Percentiles rank a stretch among this genome's conserved stretches.
Evolutionary conservation across 768 basidiomycete species (phyloP).

Genomic region (Leccinum variicolor): DNA sequence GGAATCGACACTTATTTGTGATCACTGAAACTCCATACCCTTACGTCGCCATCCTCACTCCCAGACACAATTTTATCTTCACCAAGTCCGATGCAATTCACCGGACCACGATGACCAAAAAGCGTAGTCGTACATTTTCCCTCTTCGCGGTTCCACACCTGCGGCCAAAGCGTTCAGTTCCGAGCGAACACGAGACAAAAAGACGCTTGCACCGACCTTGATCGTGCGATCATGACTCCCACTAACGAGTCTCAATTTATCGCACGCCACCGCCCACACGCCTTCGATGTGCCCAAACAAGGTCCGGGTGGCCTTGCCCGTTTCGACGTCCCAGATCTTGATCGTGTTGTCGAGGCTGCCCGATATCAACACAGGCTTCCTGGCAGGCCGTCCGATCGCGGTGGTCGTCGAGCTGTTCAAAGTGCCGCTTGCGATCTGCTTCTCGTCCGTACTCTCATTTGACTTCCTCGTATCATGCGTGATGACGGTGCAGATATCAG

Average conservation of each 20-base stretch:
- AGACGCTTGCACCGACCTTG: conserved; percentile 56
- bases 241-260: conserved; percentile 87
- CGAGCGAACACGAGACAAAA: conserved; percentile 3
- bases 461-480: conserved; percentile 22
- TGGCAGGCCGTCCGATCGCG: conserved; percentile 25
- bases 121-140: conserved; percentile 85
- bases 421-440: conserved; percentile 1
- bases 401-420: background rate
- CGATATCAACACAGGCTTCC: conserved; percentile 77
- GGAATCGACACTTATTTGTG: conserved; percentile 8
- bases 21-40: conserved; percentile 74
- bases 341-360: conserved; percentile 94
- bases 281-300: conserved; percentile 98
- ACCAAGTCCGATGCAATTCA: conserved; percentile 84
- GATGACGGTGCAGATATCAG: conserved; percentile 29
- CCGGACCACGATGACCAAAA: conserved; percentile 91
- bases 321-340: conserved; percentile 93
- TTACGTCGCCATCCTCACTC: conserved; percentile 86
- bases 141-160: conserved; percentile 95
- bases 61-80: conserved; percentile 98
- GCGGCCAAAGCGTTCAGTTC: background rate
- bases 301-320: conserved; percentile 71
- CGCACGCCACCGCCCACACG: conserved; percentile 93
- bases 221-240: conserved; percentile 96
- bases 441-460: conserved; percentile 15